Evolutionary conservation across 495 filamentous ascomycete species (phyloP).

Genomic region (Thermochaetoides thermophila): DNA sequence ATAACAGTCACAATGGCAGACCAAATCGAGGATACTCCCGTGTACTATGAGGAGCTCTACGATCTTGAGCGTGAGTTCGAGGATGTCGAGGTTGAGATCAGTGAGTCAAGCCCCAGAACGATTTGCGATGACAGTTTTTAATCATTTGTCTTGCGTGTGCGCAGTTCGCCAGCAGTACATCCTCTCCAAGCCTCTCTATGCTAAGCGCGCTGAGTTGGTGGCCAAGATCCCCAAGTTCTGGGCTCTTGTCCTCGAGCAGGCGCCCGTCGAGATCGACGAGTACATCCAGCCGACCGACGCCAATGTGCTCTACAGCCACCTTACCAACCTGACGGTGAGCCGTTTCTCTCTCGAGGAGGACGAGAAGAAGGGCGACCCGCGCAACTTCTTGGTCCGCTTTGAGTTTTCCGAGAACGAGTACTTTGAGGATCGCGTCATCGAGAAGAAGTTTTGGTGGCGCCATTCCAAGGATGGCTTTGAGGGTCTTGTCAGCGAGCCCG

Average conservation of each 20-base stretch:
- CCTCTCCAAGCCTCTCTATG: slow-evolving; percentile 46
- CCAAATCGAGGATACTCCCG: slow-evolving; percentile 24
- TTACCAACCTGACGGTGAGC: slow-evolving; percentile 49
- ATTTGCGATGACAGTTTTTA: not conserved
- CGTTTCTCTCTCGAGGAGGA: slow-evolving; percentile 56
- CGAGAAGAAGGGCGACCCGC: slow-evolving; percentile 43
- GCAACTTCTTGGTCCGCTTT: slow-evolving; percentile 46
- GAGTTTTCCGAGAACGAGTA: slow-evolving; percentile 54
- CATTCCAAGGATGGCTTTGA: slow-evolving; percentile 47
- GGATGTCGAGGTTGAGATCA: slow-evolving; percentile 51
- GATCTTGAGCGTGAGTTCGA: slow-evolving; percentile 58
- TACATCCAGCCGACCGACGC: slow-evolving; percentile 69
- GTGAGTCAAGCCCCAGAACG: too few relatives aligned
- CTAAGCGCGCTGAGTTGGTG: slow-evolving; percentile 52
- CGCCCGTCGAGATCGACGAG: slow-evolving; percentile 69
- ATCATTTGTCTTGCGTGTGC: not conserved
- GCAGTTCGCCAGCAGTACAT: slow-evolving; percentile 43
- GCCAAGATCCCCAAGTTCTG: slow-evolving; percentile 70
- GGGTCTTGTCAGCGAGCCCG: slow-evolving; percentile 71
- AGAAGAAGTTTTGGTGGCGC: slow-evolving; percentile 83
- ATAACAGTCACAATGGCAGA: slow-evolving; percentile 30
- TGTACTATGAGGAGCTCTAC: slow-evolving; percentile 42
- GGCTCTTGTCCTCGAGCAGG: slow-evolving; percentile 72
- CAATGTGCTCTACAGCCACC: slow-evolving; percentile 42
- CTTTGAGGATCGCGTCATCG: slow-evolving; percentile 58